Percentiles rank a stretch among this genome's conserved stretches.
phyloP scores from a whole-genome alignment of 164 flowering plant species.

The Kingdonia uniflora region DNA sequence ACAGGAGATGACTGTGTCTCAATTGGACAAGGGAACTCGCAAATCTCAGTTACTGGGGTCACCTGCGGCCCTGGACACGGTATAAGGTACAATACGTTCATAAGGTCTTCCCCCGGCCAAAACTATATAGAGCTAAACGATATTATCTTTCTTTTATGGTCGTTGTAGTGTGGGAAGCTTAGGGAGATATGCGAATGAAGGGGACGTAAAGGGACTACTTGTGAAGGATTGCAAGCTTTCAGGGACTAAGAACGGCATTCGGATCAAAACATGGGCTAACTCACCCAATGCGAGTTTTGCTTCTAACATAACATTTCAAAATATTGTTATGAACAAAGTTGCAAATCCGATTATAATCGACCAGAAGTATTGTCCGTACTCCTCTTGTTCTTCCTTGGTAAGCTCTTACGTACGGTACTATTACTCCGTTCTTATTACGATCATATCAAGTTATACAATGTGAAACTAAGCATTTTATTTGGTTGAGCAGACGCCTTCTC shows the following conservation, averaged over 20 bases:
- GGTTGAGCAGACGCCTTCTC: conserved; percentile 34
- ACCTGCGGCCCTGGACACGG: conserved; percentile 79
- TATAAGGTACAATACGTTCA: conserved; percentile 39
- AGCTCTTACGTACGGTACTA: no score
- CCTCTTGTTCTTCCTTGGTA: conserved; percentile 26
- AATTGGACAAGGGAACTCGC: conserved; percentile 50
- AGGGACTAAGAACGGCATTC: conserved; percentile 43
- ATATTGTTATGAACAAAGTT: conserved; percentile 52
- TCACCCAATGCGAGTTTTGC: conserved; percentile 42
- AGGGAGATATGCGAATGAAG: conserved; percentile 42
- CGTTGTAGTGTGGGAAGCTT: conserved; percentile 54
- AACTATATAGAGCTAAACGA: no score
- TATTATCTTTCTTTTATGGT: background rate
- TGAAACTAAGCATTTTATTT: no score
- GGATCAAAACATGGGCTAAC: conserved; percentile 66
- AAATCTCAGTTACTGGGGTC: conserved; percentile 28
- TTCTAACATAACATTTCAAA: conserved; percentile 42
- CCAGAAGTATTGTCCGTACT: conserved; percentile 46
- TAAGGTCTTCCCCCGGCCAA: no score
- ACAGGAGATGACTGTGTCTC: conserved; percentile 76
- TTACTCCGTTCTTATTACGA: no score
- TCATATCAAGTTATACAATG: no score
- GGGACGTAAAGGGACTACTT: conserved; percentile 38
- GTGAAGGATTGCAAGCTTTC: conserved; percentile 37
- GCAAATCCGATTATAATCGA: conserved; percentile 56